phyloP scores from a whole-genome alignment of 2,329 filamentous ascomycete species.

The Ophiostoma triangulosporum region DNA sequence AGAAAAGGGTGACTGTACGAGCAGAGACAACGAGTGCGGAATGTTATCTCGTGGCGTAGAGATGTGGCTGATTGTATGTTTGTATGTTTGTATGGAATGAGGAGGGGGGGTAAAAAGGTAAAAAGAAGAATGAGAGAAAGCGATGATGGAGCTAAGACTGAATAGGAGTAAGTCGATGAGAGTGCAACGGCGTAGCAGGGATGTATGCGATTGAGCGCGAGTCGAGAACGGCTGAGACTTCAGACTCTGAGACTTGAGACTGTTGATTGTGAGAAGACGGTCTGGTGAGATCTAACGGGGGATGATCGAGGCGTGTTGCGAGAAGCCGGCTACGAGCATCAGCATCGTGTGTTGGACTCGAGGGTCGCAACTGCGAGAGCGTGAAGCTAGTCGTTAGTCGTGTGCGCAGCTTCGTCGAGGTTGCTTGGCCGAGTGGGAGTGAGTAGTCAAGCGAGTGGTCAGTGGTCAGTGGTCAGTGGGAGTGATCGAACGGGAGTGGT shows the following conservation, averaged over 20 bases:
- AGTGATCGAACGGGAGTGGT: too few species aligned
- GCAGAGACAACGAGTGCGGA: too few species aligned
- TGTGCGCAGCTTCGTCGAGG: neutral
- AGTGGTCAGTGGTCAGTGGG: too few species aligned
- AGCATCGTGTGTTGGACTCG: constrained; percentile 16
- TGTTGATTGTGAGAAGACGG: neutral
- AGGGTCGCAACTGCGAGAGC: neutral
- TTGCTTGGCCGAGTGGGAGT: neutral
- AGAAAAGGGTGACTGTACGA: neutral
- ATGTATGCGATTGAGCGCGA: too few species aligned
- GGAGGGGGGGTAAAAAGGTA: neutral
- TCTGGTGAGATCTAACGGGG: constrained; percentile 15
- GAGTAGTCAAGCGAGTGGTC: neutral
- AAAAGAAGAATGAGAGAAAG: neutral
- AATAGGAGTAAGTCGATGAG: neutral
- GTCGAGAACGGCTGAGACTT: too few species aligned
- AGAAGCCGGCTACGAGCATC: constrained; percentile 15
- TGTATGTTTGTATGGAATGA: too few species aligned
- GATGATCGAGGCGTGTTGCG: constrained; percentile 15
- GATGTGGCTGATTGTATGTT: too few species aligned
- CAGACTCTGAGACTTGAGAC: neutral
- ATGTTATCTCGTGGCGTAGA: neutral
- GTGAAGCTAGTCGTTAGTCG: constrained; percentile 3
- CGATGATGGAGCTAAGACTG: neutral
- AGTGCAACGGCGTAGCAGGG: neutral